Base-by-base conservation (phyloP, 306 rosid genomes). In the Cucurbita ficifolia region DNA sequence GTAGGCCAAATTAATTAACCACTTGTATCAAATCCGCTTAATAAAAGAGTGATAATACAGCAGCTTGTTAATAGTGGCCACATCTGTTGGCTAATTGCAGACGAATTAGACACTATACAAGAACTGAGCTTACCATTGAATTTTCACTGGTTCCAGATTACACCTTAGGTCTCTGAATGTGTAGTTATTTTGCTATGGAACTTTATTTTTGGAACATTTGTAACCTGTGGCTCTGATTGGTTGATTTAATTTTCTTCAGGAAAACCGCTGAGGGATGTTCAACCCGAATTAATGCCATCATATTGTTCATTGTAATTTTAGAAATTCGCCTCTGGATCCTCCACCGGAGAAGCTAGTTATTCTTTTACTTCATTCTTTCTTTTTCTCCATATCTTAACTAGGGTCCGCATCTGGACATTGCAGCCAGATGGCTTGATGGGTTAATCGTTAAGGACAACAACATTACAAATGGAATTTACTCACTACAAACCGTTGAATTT, bases 381-480 rank as follows among this genome's bases (percentile, higher is more conserved):
- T 73, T 50, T 65, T 76, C 79, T 64, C 81, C 64, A 36, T 76
- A 33, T 57, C 70, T 55, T 42, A 72, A 69, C 75, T 83, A 89
- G 99, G 96, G 84, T 33, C 77, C 84, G 79, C 76, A 76, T 71
- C 76, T 71, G 63, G 77, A 59, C 76, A 76, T 75, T 56, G 91
- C 87, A 61, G 79, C 81, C 24, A 82, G 88, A 77, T 95, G 97
- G 99, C 78, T 81, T 83, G 89, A 95, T 54, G 99, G 99, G 75
- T 82, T 91, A 71, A 55, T 89, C 75, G 75, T 16, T 42, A 89
- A 89, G 84, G 92, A 95, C 79, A 70, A 70, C 63, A 60, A 82
- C 78, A 85, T 91, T 79, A 89, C 86, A 76, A 89, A 85, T 39
- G 96, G 89, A 86, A 86, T 95, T 73, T 95, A 89, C 82, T 95